Percentiles rank a stretch among this genome's conserved stretches.
Evolutionary conservation across 345 rosid species (phyloP).

Genomic region (Eutrema heterophyllum): DNA sequence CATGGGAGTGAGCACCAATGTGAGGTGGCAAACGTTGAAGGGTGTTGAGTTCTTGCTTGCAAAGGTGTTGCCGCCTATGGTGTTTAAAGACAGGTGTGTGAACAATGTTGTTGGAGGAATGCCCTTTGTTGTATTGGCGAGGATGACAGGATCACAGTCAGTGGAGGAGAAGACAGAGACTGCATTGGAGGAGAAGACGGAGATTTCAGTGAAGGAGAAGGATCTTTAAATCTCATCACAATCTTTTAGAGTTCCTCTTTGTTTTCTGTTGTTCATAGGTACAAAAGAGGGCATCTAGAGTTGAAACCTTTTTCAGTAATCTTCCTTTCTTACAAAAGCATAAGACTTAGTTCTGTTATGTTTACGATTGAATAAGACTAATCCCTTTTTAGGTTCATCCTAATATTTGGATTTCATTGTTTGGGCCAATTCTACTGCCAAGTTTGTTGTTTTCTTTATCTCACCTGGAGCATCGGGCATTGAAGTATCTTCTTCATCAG

Average conservation of each 20-base stretch:
- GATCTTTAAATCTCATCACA: slow-evolving; percentile 14
- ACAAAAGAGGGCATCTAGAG: not conserved
- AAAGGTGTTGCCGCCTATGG: slow-evolving; percentile 53
- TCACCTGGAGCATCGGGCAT: no score
- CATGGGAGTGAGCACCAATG: slow-evolving; percentile 89
- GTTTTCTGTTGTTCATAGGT: slow-evolving; percentile 17
- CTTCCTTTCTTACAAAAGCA: not conserved
- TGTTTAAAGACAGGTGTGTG: slow-evolving; percentile 72
- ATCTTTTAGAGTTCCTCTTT: not conserved
- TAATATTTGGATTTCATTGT: slow-evolving; percentile 9
- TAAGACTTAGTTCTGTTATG: slow-evolving; percentile 4
- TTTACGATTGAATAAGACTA: slow-evolving; percentile 11
- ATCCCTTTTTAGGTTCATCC: slow-evolving; percentile 8
- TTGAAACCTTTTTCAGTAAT: not conserved
- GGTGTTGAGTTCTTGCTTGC: slow-evolving; percentile 74
- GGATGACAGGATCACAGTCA: slow-evolving; percentile 92
- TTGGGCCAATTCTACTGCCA: not conserved
- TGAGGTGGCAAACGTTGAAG: slow-evolving; percentile 87
- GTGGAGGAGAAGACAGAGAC: slow-evolving; percentile 36
- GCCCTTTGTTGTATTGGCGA: slow-evolving; percentile 82
- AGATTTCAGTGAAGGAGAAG: slow-evolving; percentile 24
- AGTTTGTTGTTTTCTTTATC: slow-evolving; percentile 12
- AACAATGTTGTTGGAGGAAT: slow-evolving; percentile 88
- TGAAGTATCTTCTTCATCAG: no score
- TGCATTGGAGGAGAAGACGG: slow-evolving; percentile 9